Conservation (phyloP, 257 asterid genomes). For the Vinca minor region DNA sequence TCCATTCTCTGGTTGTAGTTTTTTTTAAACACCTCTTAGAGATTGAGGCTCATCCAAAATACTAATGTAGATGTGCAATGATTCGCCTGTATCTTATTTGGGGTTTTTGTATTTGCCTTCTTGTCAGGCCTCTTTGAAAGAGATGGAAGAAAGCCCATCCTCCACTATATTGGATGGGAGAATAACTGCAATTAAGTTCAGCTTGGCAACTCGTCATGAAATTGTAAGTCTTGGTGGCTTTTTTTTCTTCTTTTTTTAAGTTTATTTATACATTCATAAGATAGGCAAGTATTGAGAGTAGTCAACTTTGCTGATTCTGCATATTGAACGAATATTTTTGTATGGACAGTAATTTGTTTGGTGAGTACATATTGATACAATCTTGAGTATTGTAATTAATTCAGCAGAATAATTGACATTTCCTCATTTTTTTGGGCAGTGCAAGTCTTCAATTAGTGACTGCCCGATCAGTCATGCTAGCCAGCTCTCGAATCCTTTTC, state of each 20-base stretch:
- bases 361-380: background rate
- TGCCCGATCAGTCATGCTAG: slow-evolving; percentile 86
- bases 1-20: too few species aligned
- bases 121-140: slow-evolving; percentile 4
- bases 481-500: slow-evolving; percentile 87
- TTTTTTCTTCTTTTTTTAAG: background rate
- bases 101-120: background rate
- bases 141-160: slow-evolving; percentile 57
- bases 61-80: background rate
- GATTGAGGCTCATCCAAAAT: background rate
- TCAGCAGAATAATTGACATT: slow-evolving; percentile 2
- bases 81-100: background rate
- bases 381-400: background rate
- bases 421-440: slow-evolving; percentile 34
- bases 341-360: background rate
- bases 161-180: slow-evolving; percentile 37
- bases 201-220: slow-evolving; percentile 75
- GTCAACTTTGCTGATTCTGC: background rate
- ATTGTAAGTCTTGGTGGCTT: slow-evolving; percentile 44
- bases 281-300: background rate
- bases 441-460: slow-evolving; percentile 71
- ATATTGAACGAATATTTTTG: background rate
- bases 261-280: background rate
- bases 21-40: background rate
- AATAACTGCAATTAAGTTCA: slow-evolving; percentile 51